Evolutionary conservation across 352 stramenopile species (phyloP), one percentile per base, ranked within the genome.

Genomic region (Phytophthora pisi): DNA sequence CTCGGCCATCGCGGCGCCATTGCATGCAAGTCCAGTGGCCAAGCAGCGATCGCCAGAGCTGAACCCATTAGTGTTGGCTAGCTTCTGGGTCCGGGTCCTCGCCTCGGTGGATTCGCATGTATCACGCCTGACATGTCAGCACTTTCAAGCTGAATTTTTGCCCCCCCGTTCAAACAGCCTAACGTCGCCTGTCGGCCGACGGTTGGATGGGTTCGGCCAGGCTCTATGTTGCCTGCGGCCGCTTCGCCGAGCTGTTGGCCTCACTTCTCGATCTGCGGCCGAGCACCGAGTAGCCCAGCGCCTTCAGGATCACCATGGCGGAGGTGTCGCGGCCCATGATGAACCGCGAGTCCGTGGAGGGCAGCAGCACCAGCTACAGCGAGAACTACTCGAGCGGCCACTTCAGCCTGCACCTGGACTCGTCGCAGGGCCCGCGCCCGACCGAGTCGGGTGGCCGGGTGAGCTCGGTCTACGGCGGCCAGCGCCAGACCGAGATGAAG

Each of bases 401-500:
- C 30, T 72, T 69, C 40, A 72, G 57, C 45, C 7, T 34, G 10
- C 54, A 70, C 45, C n/a, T 77, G 36, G 69, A 77, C 24, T 61
- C 65, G 13, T 74, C 70, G 1, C 43, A 64, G 20, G 63, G 47
- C 3, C 57, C 54, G 26, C 70, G 67, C 2, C 26, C 67, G 16
- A 88, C 70, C 18, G 75, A 88, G 51, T 61, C 51, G 20, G 58
- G 42, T 7, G 56, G 57, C 15, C 40, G 51, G 3, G 38, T 51
- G 4, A 78, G 63, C 20, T 57, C 65, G 3, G 42, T 54, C 1
- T 59, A 52, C 28, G 66, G 56, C 24, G 50, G 62, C 5, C 56
- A 61, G 8, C 80, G 78, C 8, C 66, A 71, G 57, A 91, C 80
- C 9, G 79, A 90, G 58, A 88, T 88, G 75, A 79, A 77, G 66